Conservation (phyloP, 192 early-diverging fungal species). For the Linnemannia elongata region DNA sequence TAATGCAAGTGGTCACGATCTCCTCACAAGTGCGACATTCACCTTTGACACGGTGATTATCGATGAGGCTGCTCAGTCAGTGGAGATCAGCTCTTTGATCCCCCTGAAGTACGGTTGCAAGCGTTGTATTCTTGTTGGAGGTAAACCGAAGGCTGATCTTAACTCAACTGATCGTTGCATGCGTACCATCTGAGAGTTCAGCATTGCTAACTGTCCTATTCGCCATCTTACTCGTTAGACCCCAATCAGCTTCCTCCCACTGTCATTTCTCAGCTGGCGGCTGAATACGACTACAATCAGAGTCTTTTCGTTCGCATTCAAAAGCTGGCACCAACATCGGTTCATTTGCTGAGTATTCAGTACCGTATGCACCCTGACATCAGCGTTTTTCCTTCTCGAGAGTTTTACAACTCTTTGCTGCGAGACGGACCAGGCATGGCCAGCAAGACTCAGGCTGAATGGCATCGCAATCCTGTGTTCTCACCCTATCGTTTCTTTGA, state of each 20-base stretch:
- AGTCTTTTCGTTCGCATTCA: slow-evolving; percentile 93
- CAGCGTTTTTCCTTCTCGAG: slow-evolving; percentile 79
- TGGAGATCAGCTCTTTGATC: slow-evolving; percentile 90
- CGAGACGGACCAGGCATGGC: slow-evolving; percentile 82
- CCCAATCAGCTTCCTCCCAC: slow-evolving; percentile 96
- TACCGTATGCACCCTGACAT: slow-evolving; percentile 98
- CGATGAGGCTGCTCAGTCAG: slow-evolving; percentile 96
- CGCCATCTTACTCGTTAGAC: slow-evolving; percentile 62
- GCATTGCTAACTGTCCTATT: not conserved
- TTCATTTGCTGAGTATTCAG: slow-evolving; percentile 91
- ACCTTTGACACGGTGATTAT: slow-evolving; percentile 91
- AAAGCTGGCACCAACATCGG: slow-evolving; percentile 68
- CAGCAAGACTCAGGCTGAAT: slow-evolving; percentile 70
- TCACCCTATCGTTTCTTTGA: slow-evolving; percentile 88
- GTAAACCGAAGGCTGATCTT: slow-evolving; percentile 50
- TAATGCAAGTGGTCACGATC: slow-evolving; percentile 88
- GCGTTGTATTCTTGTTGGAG: slow-evolving; percentile 90
- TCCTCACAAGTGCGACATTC: slow-evolving; percentile 72
- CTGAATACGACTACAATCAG: slow-evolving; percentile 83
- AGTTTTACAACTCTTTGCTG: slow-evolving; percentile 86
- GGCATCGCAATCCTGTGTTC: slow-evolving; percentile 77
- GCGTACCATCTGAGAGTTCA: not conserved
- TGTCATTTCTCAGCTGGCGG: slow-evolving; percentile 80
- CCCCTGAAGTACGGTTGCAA: slow-evolving; percentile 87
- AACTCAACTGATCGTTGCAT: not conserved